A percentile compares a stretch with the other conserved stretches of the same genome.
Conservation (phyloP, 2,329 filamentous ascomycete species). For the Didymosphaeria variabile region DNA sequence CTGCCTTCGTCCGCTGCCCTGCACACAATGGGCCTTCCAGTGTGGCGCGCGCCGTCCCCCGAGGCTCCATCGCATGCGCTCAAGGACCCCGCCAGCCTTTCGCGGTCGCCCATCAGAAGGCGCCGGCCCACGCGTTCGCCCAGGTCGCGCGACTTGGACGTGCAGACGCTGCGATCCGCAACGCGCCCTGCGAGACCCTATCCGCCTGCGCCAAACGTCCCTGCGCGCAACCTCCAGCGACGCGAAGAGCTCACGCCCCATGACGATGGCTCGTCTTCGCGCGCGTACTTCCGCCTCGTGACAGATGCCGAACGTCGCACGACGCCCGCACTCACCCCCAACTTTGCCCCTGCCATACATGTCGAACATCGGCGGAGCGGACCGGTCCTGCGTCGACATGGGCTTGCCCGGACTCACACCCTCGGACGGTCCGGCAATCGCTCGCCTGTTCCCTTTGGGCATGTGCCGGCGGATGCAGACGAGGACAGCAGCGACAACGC, state of each 20-base stretch:
- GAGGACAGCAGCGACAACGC: slow-evolving; percentile 37
- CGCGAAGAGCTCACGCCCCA: slow-evolving; percentile 27
- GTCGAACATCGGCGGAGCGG: slow-evolving; percentile 2
- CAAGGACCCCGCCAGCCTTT: slow-evolving; percentile 66
- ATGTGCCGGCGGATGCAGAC: slow-evolving; percentile 28
- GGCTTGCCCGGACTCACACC: not conserved
- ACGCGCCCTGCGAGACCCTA: slow-evolving; percentile 29
- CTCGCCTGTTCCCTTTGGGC: not conserved
- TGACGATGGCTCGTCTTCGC: slow-evolving; percentile 16
- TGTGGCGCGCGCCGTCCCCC: slow-evolving; percentile 64
- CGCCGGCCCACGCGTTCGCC: slow-evolving; percentile 43
- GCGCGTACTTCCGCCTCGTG: slow-evolving; percentile 20
- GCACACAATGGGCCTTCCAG: slow-evolving; percentile 59
- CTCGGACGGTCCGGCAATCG: not conserved
- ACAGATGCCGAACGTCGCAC: slow-evolving; percentile 22
- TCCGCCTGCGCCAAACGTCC: slow-evolving; percentile 44
- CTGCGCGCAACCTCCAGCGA: slow-evolving; percentile 36
- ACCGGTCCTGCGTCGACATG: not conserved
- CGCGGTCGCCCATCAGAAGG: slow-evolving; percentile 61
- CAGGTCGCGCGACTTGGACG: slow-evolving; percentile 29
- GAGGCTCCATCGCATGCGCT: slow-evolving; percentile 54
- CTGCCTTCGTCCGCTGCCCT: slow-evolving; percentile 28
- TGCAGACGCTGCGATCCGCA: slow-evolving; percentile 22
- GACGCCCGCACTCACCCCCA: slow-evolving; percentile 44
- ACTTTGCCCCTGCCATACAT: slow-evolving; percentile 43